Evolutionary conservation across 2,329 filamentous ascomycete species (phyloP).

Genomic region (Tolypocladium guangdongense): DNA sequence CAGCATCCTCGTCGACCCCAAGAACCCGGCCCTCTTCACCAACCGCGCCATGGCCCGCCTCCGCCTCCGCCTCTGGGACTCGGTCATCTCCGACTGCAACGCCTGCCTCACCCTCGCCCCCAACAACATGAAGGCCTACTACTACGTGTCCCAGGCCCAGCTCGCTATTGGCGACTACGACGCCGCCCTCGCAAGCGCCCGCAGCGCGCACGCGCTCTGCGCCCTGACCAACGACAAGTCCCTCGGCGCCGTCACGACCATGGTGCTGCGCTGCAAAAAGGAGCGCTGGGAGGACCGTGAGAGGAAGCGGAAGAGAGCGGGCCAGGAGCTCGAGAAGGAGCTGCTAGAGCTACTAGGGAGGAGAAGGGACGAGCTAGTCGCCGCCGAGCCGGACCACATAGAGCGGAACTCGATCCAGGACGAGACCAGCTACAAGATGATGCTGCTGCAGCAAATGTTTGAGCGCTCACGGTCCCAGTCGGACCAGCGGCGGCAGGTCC

Average conservation of each 20-base stretch:
- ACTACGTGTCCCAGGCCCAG: constrained; percentile 74
- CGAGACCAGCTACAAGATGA: constrained; percentile 37
- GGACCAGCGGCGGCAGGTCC: constrained; percentile 47
- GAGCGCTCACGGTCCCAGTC: constrained; percentile 34
- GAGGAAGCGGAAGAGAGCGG: constrained; percentile 42
- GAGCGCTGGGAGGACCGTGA: constrained; percentile 74
- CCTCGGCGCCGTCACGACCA: constrained; percentile 57
- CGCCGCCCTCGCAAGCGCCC: constrained; percentile 59
- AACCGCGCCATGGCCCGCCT: constrained; percentile 80
- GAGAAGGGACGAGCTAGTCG: constrained; percentile 32
- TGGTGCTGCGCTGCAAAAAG: constrained; percentile 74
- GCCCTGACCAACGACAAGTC: constrained; percentile 52
- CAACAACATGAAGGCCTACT: constrained; percentile 67
- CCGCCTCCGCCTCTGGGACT: constrained; percentile 62
- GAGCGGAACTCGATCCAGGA: constrained; percentile 35
- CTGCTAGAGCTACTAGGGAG: constrained; percentile 39
- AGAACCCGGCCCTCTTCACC: constrained; percentile 71
- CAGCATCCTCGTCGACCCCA: constrained; percentile 67
- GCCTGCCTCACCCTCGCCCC: constrained; percentile 59
- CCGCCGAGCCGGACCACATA: constrained; percentile 30
- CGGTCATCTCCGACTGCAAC: constrained; percentile 66
- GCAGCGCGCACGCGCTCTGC: constrained; percentile 63
- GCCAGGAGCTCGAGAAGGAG: constrained; percentile 48
- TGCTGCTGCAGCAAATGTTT: constrained; percentile 35
- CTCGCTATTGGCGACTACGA: constrained; percentile 54